Base-by-base conservation (phyloP, 768 basidiomycete genomes). In the Neoboletus subvelutipes region DNA sequence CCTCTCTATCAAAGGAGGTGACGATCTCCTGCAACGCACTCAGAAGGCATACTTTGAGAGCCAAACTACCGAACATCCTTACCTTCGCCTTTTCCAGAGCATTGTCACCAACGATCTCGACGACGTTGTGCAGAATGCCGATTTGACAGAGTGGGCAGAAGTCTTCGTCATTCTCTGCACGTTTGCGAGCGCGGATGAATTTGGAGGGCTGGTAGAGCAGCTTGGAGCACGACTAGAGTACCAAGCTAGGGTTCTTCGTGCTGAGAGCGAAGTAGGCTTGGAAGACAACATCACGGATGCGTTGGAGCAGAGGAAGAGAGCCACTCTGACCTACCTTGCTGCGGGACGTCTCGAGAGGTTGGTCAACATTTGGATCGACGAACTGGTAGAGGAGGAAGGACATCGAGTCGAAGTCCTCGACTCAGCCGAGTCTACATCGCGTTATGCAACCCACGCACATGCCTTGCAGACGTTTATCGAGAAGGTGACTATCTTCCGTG, bases 161-260 rank as follows among this genome's bases (percentile, higher is more conserved):
- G 92, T 95, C 51, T 98, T 98, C 63, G 95, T 96, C 37, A 92
- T 99, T 13, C 71, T 98, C 11, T 98, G 95, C 76, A 98, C 96
- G 0, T 99, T 95, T 73, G 93, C 95, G 1, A 81, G 76, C 50
- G 75, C 83, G 55, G 88, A 92, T 18, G 94, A 98, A 66, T 98
- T 98, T 66, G 75, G 87, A 12, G 78, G 82, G n/a, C 80, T 99
- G 8, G 87, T 89, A 1, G 95, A 98, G 72, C 92, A 95, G 70
- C 85, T 99, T 39, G 96, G 96, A 8, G 83, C 88, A 53, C 79
- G 96, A 15, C 80, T 98, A 45, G 96, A 98, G 70, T 92, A 88
- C 77, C 88, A 91, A 70, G 90, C 82, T 62, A 83, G 79, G 18
- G 68, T 90, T 40, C 70, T 80, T 4, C 80, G 80, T 57, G 79